These are phyloP conservation scores for Lyophyllum atratum DNA, from an alignment of 768 basidiomycete genomes.

Conservation along the genomic window DNA sequence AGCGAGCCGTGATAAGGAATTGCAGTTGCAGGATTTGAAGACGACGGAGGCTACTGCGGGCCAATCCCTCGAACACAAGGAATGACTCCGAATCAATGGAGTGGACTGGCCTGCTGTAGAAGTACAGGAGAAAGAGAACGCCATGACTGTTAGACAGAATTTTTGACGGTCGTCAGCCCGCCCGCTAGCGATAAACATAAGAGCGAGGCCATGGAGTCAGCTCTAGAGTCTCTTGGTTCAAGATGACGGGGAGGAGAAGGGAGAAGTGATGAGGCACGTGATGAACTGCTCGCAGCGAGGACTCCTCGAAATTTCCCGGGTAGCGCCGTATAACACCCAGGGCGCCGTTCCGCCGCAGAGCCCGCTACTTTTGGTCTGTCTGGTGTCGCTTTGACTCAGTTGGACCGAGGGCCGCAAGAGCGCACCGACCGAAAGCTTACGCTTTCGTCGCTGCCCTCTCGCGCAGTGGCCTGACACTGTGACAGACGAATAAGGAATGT, in stretches of 20 bases:
- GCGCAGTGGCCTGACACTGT: no score
- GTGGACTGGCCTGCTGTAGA: slow-evolving; percentile 70
- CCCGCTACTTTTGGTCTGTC: no score
- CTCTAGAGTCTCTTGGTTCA: neutral
- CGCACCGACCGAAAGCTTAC: no score
- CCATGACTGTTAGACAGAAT: slow-evolving; percentile 80
- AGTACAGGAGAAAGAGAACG: slow-evolving; percentile 87
- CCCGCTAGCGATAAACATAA: slow-evolving; percentile 75
- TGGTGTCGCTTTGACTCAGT: no score
- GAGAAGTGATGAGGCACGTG: slow-evolving; percentile 8
- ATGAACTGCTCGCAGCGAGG: neutral
- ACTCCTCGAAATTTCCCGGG: no score
- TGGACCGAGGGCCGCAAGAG: no score
- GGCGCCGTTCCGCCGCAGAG: no score
- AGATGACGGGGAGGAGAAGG: slow-evolving; percentile 1
- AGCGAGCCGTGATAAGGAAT: slow-evolving; percentile 95
- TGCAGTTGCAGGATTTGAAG: slow-evolving; percentile 98
- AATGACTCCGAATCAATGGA: no score
- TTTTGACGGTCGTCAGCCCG: slow-evolving; percentile 65
- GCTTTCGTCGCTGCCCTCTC: no score
- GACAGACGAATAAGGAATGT: no score
- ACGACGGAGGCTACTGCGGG: slow-evolving; percentile 80
- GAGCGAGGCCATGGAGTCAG: slow-evolving; percentile 63
- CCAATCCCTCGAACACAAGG: slow-evolving; percentile 6
- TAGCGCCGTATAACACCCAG: no score